Percentiles rank a stretch among this genome's conserved stretches.
phyloP scores from a whole-genome alignment of 352 stramenopile genomes.

The Globisporangium nodosum region DNA sequence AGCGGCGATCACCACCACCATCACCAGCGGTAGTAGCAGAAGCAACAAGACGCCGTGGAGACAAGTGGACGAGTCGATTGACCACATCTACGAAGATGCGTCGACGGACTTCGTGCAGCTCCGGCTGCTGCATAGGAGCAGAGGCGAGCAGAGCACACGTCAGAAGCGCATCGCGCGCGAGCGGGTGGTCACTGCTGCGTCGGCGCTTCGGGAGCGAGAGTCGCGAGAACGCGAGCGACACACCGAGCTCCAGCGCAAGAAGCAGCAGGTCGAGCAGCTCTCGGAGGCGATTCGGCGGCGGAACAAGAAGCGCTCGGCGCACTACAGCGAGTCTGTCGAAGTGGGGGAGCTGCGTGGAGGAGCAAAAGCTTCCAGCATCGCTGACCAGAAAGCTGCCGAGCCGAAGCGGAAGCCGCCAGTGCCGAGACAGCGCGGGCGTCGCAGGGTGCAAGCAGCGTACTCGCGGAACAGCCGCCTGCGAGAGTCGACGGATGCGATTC shows the following conservation, averaged over 20 bases:
- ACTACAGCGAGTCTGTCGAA: background rate
- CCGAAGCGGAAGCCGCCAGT: conserved; percentile 48
- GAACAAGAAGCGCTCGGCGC: conserved; percentile 27
- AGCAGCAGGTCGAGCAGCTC: conserved; percentile 38
- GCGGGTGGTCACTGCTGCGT: conserved; percentile 34
- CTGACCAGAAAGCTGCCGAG: conserved; percentile 10
- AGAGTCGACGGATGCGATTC: conserved; percentile 2
- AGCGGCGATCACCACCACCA: background rate
- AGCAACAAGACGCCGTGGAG: conserved; percentile 19
- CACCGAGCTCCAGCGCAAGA: conserved; percentile 28
- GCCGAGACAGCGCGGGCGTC: conserved; percentile 34
- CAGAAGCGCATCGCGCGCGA: conserved; percentile 36
- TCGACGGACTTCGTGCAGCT: conserved; percentile 44
- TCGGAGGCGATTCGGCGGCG: conserved; percentile 45
- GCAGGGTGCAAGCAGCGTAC: background rate
- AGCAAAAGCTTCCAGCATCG: background rate
- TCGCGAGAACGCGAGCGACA: conserved; percentile 17
- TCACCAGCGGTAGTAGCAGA: background rate
- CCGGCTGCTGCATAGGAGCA: conserved; percentile 28
- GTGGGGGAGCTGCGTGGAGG: background rate
- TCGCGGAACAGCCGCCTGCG: conserved; percentile 5
- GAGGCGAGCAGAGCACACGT: conserved; percentile 19
- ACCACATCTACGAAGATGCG: conserved; percentile 53
- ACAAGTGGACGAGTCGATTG: conserved; percentile 41
- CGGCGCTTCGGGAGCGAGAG: conserved; percentile 32